These are phyloP conservation scores for Daldinia sp. DNA, from an alignment of 2,329 filamentous ascomycete species.

Conservation along the genomic window DNA sequence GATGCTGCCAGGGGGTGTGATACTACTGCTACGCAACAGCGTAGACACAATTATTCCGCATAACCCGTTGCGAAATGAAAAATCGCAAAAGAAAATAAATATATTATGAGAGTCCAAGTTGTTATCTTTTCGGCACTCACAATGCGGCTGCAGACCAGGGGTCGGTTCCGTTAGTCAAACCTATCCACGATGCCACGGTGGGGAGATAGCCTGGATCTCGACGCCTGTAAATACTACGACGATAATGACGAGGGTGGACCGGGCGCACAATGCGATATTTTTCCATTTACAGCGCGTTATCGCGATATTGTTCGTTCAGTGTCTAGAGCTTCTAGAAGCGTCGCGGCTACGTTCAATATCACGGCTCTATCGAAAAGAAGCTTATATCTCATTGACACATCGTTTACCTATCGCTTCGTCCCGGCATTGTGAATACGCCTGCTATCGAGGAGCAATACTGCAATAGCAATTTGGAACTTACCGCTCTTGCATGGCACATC, in stretches of 20 bases:
- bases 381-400: slow-evolving; percentile 14
- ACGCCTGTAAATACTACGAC: slow-evolving; percentile 10
- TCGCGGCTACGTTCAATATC: slow-evolving; percentile 24
- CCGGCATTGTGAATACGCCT: slow-evolving; percentile 1
- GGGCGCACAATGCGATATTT: slow-evolving; percentile 7
- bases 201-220: slow-evolving; percentile 1
- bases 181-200: not conserved
- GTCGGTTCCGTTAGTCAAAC: slow-evolving; percentile 20
- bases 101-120: slow-evolving; percentile 7
- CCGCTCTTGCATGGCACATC: slow-evolving; percentile 23
- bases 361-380: slow-evolving; percentile 11
- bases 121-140: slow-evolving; percentile 15
- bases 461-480: slow-evolving; percentile 21
- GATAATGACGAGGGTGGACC: slow-evolving; percentile 15
- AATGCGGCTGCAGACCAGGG: slow-evolving; percentile 26
- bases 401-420: slow-evolving; percentile 13
- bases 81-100: slow-evolving; percentile 12
- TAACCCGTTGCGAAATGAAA: slow-evolving; percentile 10
- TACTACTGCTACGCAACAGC: not conserved
- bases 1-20: slow-evolving; percentile 3
- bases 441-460: not conserved
- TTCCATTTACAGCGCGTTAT: slow-evolving; percentile 10
- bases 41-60: slow-evolving; percentile 2
- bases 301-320: slow-evolving; percentile 2
- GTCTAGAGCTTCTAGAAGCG: slow-evolving; percentile 36